Evolutionary conservation across 2,329 filamentous ascomycete genomes (phyloP), one percentile per base, ranked within the genome.

Genomic region (Exophiala oligosperma): DNA sequence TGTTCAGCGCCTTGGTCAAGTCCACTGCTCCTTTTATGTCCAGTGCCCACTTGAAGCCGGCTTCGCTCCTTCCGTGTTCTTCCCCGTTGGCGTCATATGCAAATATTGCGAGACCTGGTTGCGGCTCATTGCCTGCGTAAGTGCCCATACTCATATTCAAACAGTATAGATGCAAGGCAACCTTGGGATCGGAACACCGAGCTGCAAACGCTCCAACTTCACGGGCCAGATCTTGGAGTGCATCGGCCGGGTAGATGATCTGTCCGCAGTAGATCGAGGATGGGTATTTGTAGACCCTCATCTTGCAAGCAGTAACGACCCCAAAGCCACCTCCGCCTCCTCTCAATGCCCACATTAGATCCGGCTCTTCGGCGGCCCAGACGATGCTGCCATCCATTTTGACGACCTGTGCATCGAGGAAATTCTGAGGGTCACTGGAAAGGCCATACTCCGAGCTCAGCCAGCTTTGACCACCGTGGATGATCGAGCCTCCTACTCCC

Each of bases 331-430:
- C 72, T 8, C 73, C 74, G 12, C 73, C 73, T 1, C 74, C 75
- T n/a, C 75, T 68, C 8, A 77, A 62, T 4, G 73, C 74, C 73
- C 73, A 77, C 12, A 77, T 64, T 1, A 77, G 66, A 17, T 77
- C 74, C 2, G 74, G 71, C 51, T 76, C 72, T 24, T 66, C 21
- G 7, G 69, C 71, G 1, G 74, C 74, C 75, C 75, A 77, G 1
- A 75, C 52, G 4, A 71, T 60, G 1, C 61, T 61, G 0, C 76
- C 76, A 53, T 77, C 72, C 5, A 68, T 63, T 32, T 71, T 68
- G 21, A 76, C 71, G 7, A 77, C 64, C 51, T 75, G 68, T 1
- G 69, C 71, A 58, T 77, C 74, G 1, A 77, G 66, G 56, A 77
- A 62, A 59, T 76, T 78, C 26, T 70, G 66, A 11, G 74, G 73